A percentile compares a stretch with the other conserved stretches of the same genome.
phyloP scores from a whole-genome alignment of 495 filamentous ascomycete species.

The Daldinia childiae region DNA sequence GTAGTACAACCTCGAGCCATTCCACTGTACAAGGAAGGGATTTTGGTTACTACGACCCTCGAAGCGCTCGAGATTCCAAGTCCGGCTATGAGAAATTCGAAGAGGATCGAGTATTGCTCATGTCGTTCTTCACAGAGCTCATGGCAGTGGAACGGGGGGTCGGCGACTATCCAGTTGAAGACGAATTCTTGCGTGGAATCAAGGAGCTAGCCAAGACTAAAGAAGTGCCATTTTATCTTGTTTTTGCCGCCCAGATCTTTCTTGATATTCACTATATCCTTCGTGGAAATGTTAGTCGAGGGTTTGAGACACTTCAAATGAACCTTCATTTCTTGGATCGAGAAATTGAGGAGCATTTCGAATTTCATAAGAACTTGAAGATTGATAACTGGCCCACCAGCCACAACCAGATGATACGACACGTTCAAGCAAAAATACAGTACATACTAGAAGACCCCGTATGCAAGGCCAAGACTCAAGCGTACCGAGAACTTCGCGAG shows the following conservation, averaged over 20 bases:
- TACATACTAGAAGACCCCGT: slow-evolving; percentile 37
- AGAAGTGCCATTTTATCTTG: slow-evolving; percentile 43
- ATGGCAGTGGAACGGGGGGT: slow-evolving; percentile 29
- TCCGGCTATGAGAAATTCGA: slow-evolving; percentile 42
- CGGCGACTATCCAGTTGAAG: slow-evolving; percentile 41
- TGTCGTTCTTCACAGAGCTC: slow-evolving; percentile 47
- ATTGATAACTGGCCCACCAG: slow-evolving; percentile 46
- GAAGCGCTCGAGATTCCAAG: slow-evolving; percentile 42
- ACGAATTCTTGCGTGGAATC: slow-evolving; percentile 53
- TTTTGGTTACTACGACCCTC: slow-evolving; percentile 47
- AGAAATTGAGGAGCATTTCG: slow-evolving; percentile 44
- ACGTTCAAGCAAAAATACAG: slow-evolving; percentile 32
- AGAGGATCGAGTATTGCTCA: slow-evolving; percentile 47
- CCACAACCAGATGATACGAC: slow-evolving; percentile 42
- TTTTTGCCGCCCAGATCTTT: slow-evolving; percentile 54
- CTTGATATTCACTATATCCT: slow-evolving; percentile 53
- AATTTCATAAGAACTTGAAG: slow-evolving; percentile 49
- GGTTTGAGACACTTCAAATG: slow-evolving; percentile 29
- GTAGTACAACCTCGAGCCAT: slow-evolving; percentile 27
- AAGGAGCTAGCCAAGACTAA: slow-evolving; percentile 36
- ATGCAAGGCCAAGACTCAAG: neutral
- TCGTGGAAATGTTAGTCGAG: slow-evolving; percentile 14
- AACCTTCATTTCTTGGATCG: slow-evolving; percentile 33
- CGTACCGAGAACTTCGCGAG: neutral
- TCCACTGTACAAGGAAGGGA: slow-evolving; percentile 46